These are phyloP conservation scores for Furcasterigmium furcatum DNA, from an alignment of 2,329 filamentous ascomycete species.

Conservation along the genomic window DNA sequence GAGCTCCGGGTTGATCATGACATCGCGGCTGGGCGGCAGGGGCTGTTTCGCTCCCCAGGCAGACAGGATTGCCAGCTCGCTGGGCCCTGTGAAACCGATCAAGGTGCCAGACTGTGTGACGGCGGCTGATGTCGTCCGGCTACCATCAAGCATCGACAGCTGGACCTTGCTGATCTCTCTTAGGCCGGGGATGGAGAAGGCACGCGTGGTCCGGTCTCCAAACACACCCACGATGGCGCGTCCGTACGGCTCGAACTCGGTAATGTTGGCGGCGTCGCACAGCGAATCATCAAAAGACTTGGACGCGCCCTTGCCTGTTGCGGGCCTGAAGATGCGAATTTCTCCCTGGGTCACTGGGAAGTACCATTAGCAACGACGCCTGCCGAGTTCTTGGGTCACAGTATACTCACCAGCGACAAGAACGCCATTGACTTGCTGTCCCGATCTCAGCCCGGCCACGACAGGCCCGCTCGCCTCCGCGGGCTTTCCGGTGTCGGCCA, in stretches of 20 bases:
- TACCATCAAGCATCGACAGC: conserved; percentile 69
- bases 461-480: conserved; percentile 72
- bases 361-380: neutral
- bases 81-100: conserved; percentile 84
- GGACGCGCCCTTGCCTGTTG: conserved; percentile 82
- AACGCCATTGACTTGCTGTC: conserved; percentile 73
- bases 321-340: conserved; percentile 84
- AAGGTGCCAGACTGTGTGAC: conserved; percentile 79
- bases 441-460: conserved; percentile 74
- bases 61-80: conserved; percentile 78
- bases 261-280: conserved; percentile 77
- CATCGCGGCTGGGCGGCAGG: conserved; percentile 64
- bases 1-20: conserved; percentile 73
- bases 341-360: conserved; percentile 61
- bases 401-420: conserved; percentile 64
- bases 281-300: conserved; percentile 82
- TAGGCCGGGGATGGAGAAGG: conserved; percentile 82
- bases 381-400: too few species aligned
- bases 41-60: conserved; percentile 75
- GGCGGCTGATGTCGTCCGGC: conserved; percentile 64
- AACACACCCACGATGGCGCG: conserved; percentile 82
- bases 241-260: conserved; percentile 70
- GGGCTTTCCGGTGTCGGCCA: conserved; percentile 70
- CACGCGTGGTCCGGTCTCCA: conserved; percentile 74
- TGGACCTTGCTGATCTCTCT: conserved; percentile 74